Percentiles rank a stretch among this genome's conserved stretches.
Conservation (phyloP, 345 rosid species). For the Luvunga scandens region DNA sequence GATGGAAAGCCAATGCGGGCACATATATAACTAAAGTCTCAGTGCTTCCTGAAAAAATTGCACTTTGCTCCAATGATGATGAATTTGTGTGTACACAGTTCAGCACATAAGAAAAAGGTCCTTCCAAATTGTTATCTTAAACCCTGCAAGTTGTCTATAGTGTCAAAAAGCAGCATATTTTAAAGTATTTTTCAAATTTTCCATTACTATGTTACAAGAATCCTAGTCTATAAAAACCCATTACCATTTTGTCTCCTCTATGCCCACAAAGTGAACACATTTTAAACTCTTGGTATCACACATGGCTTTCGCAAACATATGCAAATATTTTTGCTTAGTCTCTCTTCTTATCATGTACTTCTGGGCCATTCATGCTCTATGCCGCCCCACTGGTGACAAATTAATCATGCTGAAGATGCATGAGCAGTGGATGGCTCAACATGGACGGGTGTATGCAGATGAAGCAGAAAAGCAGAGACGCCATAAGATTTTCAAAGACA, state of each 20-base stretch:
- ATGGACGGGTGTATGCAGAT: conserved; percentile 26
- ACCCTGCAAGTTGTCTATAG: background rate
- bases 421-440: conserved; percentile 30
- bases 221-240: conserved; percentile 17
- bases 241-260: background rate
- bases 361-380: conserved; percentile 8
- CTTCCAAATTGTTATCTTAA: background rate
- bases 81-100: too few species aligned
- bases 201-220: background rate
- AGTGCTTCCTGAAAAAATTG: too few species aligned
- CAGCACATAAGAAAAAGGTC: too few species aligned
- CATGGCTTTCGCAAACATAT: conserved; percentile 14
- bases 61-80: too few species aligned
- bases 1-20: too few species aligned
- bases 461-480: conserved; percentile 26
- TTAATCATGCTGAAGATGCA: conserved; percentile 22
- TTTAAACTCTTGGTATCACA: too few species aligned
- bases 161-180: too few species aligned
- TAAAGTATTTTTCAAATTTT: too few species aligned
- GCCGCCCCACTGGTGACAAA: conserved; percentile 12
- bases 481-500: conserved; percentile 33
- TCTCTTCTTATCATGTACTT: conserved; percentile 15
- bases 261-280: background rate
- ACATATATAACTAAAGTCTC: too few species aligned
- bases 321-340: background rate